phyloP scores from a whole-genome alignment of 2,329 filamentous ascomycete genomes.

The Trichoderma afroharzianum region DNA sequence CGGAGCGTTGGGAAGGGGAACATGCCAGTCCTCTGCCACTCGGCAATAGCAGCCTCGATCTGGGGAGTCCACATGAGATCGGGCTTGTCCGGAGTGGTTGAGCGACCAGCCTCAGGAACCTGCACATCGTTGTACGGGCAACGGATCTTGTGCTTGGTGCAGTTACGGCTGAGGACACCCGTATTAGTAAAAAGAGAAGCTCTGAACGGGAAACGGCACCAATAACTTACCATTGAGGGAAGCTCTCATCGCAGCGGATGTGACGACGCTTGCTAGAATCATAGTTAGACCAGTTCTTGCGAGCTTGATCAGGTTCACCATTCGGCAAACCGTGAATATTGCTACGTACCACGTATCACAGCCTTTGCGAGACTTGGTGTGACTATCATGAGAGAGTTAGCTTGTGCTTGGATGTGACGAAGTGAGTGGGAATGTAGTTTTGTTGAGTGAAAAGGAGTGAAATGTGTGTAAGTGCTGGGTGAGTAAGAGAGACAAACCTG shows the following conservation, averaged over 20 bases:
- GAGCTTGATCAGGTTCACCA: neutral
- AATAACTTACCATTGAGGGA: conserved; percentile 81
- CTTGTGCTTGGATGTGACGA: neutral
- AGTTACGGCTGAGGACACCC: conserved; percentile 70
- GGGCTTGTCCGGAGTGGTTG: conserved; percentile 58
- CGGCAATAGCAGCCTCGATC: conserved; percentile 74
- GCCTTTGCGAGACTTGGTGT: conserved; percentile 98
- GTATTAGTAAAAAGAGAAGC: conserved; percentile 16
- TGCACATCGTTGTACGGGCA: conserved; percentile 95
- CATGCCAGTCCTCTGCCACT: conserved; percentile 78
- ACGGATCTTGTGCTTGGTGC: conserved; percentile 96
- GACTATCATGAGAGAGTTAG: conserved; percentile 51
- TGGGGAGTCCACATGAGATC: conserved; percentile 83
- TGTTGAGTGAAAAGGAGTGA: neutral
- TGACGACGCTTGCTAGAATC: conserved; percentile 74
- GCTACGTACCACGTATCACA: conserved; percentile 80
- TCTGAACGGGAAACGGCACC: neutral
- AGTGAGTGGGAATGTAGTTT: neutral
- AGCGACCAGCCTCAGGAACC: conserved; percentile 57
- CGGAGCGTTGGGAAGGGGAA: conserved; percentile 82
- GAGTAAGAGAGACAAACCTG: conserved; percentile 44
- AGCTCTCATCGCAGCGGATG: conserved; percentile 96
- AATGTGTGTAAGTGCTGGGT: neutral
- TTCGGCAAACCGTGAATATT: neutral
- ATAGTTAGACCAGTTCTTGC: neutral